These are phyloP conservation scores for Euphorbia corollata DNA, from an alignment of 441 rosid species.

Conservation along the genomic window DNA sequence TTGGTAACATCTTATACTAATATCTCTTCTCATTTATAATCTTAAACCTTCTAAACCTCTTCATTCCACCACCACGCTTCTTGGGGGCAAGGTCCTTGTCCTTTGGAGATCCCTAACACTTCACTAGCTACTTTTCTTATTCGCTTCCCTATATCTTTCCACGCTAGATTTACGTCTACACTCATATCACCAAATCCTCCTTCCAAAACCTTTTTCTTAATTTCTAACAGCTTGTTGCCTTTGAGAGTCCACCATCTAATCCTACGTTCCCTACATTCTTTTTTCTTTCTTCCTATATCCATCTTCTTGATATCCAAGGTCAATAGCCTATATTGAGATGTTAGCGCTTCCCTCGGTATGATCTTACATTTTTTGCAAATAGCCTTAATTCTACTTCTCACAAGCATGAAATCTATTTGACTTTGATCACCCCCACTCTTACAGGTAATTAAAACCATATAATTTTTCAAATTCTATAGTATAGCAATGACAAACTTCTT, in stretches of 20 bases:
- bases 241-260: no score
- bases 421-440: not conserved
- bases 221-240: not conserved
- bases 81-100: not conserved
- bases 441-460: not conserved
- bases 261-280: not conserved
- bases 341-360: not conserved
- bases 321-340: not conserved
- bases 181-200: not conserved
- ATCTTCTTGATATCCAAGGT: not conserved
- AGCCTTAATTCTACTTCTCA: not conserved
- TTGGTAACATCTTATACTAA: not conserved
- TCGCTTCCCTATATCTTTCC: not conserved
- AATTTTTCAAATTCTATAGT: not conserved
- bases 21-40: not conserved
- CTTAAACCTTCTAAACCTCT: not conserved
- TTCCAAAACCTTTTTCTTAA: not conserved
- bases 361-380: not conserved
- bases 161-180: not conserved
- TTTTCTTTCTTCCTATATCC: no score
- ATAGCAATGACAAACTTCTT: no score
- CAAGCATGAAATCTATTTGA: not conserved
- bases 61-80: not conserved
- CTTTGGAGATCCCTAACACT: not conserved
- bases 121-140: not conserved